A percentile compares a stretch with the other conserved stretches of the same genome.
Evolutionary conservation across 2,329 filamentous ascomycete species (phyloP).

Genomic region (Colletotrichum tropicale): DNA sequence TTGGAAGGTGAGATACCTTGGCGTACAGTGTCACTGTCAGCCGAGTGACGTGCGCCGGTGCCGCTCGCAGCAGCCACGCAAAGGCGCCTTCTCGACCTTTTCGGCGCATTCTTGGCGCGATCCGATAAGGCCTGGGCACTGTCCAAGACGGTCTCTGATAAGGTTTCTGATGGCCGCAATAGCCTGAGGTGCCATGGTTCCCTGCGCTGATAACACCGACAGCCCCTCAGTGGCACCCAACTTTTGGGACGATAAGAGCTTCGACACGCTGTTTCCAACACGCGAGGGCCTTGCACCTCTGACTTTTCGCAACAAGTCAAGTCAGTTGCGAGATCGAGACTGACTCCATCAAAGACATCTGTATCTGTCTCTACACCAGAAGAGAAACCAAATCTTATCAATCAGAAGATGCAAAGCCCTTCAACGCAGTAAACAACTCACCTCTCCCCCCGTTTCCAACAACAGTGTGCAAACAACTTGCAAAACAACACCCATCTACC

Average conservation of each 20-base stretch:
- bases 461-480: not conserved
- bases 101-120: not conserved
- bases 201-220: not conserved
- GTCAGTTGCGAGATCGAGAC: not conserved
- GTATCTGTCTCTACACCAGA: not conserved
- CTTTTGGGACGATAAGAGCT: constrained; percentile 1
- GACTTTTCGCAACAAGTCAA: not conserved
- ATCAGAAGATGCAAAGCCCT: not conserved
- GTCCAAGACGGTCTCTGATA: not conserved
- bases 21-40: not conserved
- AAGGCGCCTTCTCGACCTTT: not conserved
- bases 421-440: not conserved
- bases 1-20: not conserved
- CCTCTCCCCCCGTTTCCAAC: not conserved
- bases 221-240: not conserved
- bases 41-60: not conserved
- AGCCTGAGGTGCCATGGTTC: not conserved
- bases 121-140: not conserved
- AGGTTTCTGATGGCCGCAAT: constrained; percentile 6
- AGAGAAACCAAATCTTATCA: not conserved
- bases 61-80: not conserved
- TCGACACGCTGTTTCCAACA: not conserved
- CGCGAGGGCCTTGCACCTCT: constrained; percentile 6
- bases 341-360: not conserved
- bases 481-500: not conserved